phyloP scores from a whole-genome alignment of 768 basidiomycete genomes.

The Leucosporidium yakuticum region DNA sequence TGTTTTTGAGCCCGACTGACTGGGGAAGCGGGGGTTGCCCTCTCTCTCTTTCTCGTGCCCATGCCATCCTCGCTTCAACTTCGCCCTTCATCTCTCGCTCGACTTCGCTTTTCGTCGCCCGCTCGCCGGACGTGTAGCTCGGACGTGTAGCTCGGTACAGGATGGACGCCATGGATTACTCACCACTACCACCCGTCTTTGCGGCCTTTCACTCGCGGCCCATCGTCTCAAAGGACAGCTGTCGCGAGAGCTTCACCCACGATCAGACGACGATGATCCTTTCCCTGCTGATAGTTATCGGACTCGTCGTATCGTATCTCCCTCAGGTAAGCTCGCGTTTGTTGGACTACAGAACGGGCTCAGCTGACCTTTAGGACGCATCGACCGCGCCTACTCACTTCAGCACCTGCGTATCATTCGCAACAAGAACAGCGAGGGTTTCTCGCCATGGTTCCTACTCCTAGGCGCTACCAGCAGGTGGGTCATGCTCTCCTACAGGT shows the following conservation, averaged over 20 bases:
- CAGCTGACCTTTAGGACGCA: not conserved
- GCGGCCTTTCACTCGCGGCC: conserved; percentile 18
- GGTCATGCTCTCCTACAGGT: too few relatives aligned
- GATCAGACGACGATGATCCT: conserved; percentile 66
- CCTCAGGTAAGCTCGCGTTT: conserved; percentile 57
- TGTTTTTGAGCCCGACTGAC: too few relatives aligned
- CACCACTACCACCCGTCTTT: not conserved
- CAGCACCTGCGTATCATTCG: conserved; percentile 57
- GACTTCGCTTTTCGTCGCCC: too few relatives aligned
- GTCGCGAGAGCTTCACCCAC: conserved; percentile 47
- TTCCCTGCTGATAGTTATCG: conserved; percentile 59
- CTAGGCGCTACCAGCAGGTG: conserved; percentile 54
- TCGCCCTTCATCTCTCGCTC: too few relatives aligned
- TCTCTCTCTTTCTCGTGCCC: too few relatives aligned
- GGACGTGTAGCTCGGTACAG: too few relatives aligned
- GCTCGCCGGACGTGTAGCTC: too few relatives aligned
- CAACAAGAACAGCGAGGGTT: conserved; percentile 72
- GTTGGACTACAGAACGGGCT: not conserved
- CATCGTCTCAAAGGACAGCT: not conserved
- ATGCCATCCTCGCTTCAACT: too few relatives aligned
- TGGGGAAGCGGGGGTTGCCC: too few relatives aligned
- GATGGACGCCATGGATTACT: too few relatives aligned
- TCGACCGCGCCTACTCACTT: not conserved
- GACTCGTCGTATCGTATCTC: conserved; percentile 72
- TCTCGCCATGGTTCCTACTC: conserved; percentile 84